Evolutionary conservation across 2,329 filamentous ascomycete species (phyloP), one percentile per base, ranked within the genome.

Genomic region (Ascosphaera apis): DNA sequence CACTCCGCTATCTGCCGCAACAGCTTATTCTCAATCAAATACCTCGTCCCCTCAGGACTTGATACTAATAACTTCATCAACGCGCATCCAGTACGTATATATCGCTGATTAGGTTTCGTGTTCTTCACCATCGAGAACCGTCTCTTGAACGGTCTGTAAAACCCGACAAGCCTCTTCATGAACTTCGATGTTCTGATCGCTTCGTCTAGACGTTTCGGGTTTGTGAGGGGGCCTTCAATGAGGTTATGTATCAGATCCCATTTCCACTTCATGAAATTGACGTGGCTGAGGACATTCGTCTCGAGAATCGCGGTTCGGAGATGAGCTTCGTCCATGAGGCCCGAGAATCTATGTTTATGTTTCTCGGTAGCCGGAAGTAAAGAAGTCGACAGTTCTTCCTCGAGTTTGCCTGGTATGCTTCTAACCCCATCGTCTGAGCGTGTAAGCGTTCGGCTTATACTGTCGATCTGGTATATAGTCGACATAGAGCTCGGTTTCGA

Each of bases 391-490:
- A 61, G 56, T 38, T 66, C 62, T 21, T 58, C 55, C 33, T 55
- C 53, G 41, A 56, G 39, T 53, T 52, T 43, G 37, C 57, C 58
- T 3, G 53, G 45, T 18, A 49, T 49, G 35, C 50, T 49, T 19
- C 53, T 45, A 27, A 56, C 47, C n/a, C 60, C 58, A 4, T 71
- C 69, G n/a, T 30, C 27, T 34, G 81, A 91, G 39, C 83, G 69
- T 50, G 91, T 91, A 11, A 98, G 60, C 0, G 84, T 95, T 42
- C 82, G 72, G 53, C 86, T 98, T 44, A 98, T 83, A 50, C 86
- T 93, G 57, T 92, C 92, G 37, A 98, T 91, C 51, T 95, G 88
- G 48, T 95, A 98, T 9, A 98, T 81, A 13, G 91, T 91, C 5
- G 82, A 76, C 5, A 82, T 84, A 4, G 86, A 82, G 0, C 75